Conservation (phyloP, 768 basidiomycete species). For the Leccinum uliginosum region DNA sequence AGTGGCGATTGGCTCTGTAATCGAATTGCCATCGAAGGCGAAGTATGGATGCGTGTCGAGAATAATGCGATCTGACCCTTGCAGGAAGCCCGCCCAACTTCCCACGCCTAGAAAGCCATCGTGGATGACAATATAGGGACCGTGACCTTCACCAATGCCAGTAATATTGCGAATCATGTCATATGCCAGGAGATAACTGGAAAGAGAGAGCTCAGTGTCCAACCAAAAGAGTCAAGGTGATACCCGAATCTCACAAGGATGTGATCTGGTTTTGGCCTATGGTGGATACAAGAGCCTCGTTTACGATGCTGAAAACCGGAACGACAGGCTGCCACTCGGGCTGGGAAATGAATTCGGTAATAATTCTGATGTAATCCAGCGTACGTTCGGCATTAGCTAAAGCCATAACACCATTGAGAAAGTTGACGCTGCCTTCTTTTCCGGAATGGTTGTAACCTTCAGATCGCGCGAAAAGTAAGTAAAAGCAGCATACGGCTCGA, state of each 20-base stretch:
- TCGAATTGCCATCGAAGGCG: conserved; percentile 45
- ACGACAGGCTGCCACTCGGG: conserved; percentile 64
- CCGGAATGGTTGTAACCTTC: conserved; percentile 57
- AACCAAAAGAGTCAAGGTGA: not conserved
- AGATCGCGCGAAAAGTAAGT: conserved; percentile 1
- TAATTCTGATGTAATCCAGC: conserved; percentile 68
- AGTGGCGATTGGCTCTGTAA: conserved; percentile 31
- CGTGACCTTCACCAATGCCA: conserved; percentile 63
- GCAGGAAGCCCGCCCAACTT: conserved; percentile 46
- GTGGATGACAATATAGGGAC: conserved; percentile 56
- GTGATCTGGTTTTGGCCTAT: conserved; percentile 54
- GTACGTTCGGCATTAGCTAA: conserved; percentile 80
- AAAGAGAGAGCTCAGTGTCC: conserved; percentile 1
- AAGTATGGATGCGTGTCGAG: conserved; percentile 71
- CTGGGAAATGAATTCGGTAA: conserved; percentile 80
- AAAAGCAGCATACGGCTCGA: not conserved
- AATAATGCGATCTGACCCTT: conserved; percentile 57
- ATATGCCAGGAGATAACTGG: conserved; percentile 55
- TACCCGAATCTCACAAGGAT: conserved; percentile 51
- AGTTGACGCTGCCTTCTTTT: conserved; percentile 59
- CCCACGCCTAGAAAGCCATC: conserved; percentile 52
- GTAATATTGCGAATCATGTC: conserved; percentile 68
- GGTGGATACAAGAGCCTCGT: conserved; percentile 49
- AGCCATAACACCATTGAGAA: conserved; percentile 73
- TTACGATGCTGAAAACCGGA: conserved; percentile 58